Conservation (phyloP, 2,329 filamentous ascomycete species). For the Corinectria fuckeliana region DNA sequence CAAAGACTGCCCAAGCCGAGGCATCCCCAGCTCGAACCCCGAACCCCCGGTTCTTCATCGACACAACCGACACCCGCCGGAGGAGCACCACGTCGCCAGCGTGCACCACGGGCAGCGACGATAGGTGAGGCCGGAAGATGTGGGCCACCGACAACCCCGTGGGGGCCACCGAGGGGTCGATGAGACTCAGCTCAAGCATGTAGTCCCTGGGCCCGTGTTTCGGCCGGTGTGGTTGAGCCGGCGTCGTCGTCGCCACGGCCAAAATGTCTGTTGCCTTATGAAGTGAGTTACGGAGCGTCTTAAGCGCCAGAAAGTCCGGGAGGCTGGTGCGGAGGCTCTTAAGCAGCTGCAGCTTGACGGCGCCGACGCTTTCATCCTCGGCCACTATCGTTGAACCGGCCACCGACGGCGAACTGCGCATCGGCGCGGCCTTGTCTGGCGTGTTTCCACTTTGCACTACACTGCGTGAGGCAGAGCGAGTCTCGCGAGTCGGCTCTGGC, state of each 20-base stretch:
- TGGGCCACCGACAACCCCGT: conserved; percentile 59
- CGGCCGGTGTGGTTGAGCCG: conserved; percentile 58
- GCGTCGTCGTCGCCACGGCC: conserved; percentile 59
- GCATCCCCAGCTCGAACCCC: conserved; percentile 61
- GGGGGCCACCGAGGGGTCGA: conserved; percentile 62
- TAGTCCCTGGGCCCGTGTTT: conserved; percentile 66
- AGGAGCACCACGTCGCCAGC: conserved; percentile 66
- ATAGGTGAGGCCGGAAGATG: conserved; percentile 64
- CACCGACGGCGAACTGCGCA: conserved; percentile 39
- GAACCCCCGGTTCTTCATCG: conserved; percentile 61
- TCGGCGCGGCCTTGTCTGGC: conserved; percentile 28
- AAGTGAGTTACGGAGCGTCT: conserved; percentile 57
- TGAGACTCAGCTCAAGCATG: conserved; percentile 63
- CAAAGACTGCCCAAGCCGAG: conserved; percentile 69
- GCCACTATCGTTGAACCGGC: conserved; percentile 32
- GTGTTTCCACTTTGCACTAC: conserved; percentile 27
- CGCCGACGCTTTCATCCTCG: conserved; percentile 39
- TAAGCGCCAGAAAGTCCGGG: conserved; percentile 60
- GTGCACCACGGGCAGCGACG: conserved; percentile 60
- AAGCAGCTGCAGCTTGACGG: conserved; percentile 54
- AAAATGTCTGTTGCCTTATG: conserved; percentile 60
- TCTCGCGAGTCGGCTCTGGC: conserved; percentile 34
- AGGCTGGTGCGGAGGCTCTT: conserved; percentile 56
- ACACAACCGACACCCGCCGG: conserved; percentile 60
- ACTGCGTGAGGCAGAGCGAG: conserved; percentile 32